Conservation (phyloP, 352 stramenopile genomes). For the Phytophthora pisi region DNA sequence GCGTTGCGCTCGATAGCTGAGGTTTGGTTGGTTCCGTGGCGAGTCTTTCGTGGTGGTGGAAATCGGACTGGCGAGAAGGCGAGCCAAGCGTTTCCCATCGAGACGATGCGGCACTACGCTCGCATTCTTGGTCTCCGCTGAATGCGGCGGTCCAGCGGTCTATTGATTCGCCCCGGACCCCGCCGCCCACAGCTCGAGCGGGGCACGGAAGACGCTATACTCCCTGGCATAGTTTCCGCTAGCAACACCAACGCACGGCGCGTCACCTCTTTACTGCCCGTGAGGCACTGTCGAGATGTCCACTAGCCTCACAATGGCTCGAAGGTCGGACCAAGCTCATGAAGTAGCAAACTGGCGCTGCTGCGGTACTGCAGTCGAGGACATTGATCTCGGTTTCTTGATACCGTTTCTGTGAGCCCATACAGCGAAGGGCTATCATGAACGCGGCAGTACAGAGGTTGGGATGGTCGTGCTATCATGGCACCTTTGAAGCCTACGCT, state of each 20-base stretch:
- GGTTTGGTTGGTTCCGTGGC: background rate
- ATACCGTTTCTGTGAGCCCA: too few relatives aligned
- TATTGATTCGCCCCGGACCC: background rate
- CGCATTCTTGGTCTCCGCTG: slow-evolving; percentile 2
- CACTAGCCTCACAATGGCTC: background rate
- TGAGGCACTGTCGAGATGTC: slow-evolving; percentile 8
- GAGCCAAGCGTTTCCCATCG: slow-evolving; percentile 3
- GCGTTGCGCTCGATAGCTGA: slow-evolving; percentile 11
- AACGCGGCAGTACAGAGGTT: too few relatives aligned
- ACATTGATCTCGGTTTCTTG: background rate
- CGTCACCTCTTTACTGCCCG: slow-evolving; percentile 12
- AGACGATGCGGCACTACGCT: slow-evolving; percentile 2
- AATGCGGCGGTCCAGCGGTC: slow-evolving; percentile 3
- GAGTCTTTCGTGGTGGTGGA: slow-evolving; percentile 15
- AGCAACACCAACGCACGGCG: background rate
- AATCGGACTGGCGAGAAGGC: background rate
- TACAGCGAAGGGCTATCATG: too few relatives aligned
- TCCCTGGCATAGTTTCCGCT: slow-evolving; percentile 7
- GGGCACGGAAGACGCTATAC: background rate
- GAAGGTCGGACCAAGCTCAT: background rate
- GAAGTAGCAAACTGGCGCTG: background rate
- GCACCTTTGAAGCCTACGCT: too few relatives aligned
- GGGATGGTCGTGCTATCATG: too few relatives aligned
- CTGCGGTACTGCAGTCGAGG: background rate
- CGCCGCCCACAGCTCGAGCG: background rate